Evolutionary conservation across 768 basidiomycete genomes (phyloP).

Genomic region (Jaapia argillacea): DNA sequence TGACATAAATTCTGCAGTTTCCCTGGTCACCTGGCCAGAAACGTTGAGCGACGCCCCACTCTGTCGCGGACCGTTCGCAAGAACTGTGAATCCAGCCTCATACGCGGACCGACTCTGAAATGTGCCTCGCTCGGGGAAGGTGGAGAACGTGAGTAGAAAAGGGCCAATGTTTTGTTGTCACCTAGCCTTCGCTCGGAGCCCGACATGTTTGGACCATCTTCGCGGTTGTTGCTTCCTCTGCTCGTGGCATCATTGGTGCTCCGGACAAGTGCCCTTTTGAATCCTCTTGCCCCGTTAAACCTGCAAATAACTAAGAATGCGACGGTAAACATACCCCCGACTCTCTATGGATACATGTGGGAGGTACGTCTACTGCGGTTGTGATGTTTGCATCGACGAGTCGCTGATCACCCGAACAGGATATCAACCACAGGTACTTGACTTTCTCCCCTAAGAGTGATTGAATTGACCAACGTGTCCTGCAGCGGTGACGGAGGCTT

Average conservation of each 20-base stretch:
- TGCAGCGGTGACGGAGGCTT: conserved; percentile 29
- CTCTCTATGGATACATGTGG: conserved; percentile 27
- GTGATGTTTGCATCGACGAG: neutral
- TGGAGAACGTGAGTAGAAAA: no score
- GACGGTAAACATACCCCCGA: conserved; percentile 20
- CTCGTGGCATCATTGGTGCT: neutral
- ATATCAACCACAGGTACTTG: neutral
- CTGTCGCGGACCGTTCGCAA: no score
- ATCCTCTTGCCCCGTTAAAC: conserved; percentile 12
- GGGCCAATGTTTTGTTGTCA: no score
- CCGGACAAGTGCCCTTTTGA: neutral
- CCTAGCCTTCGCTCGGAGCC: no score
- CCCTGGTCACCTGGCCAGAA: no score
- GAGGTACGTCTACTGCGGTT: conserved; percentile 13
- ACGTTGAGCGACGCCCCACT: no score
- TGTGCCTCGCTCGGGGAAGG: no score
- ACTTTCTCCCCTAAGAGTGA: no score
- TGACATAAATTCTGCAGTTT: no score
- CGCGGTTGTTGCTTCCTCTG: neutral
- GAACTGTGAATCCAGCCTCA: no score
- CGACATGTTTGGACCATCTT: no score
- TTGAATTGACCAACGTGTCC: neutral
- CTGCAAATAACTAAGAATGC: conserved; percentile 18
- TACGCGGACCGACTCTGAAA: no score
- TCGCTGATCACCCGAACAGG: conserved; percentile 1